Conservation (phyloP, 83 land plant genomes). For the Diphasiastrum complanatum region DNA sequence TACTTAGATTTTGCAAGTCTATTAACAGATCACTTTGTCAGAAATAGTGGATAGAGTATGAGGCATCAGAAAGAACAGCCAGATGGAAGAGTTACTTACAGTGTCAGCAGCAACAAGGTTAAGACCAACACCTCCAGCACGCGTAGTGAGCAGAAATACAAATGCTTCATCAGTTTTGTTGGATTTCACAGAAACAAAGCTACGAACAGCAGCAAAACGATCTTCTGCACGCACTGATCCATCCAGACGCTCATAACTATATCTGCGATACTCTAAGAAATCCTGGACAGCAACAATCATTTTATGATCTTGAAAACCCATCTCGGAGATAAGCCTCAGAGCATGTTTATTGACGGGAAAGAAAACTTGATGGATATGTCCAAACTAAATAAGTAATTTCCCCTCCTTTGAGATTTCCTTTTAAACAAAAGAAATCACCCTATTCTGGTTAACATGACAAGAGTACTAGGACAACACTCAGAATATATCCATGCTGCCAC, state of each 20-base stretch:
- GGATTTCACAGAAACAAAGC: conserved; percentile 32
- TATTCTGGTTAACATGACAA: no score
- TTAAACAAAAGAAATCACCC: no score
- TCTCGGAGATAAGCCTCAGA: no score
- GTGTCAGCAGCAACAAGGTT: conserved; percentile 94
- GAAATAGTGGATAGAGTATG: background rate
- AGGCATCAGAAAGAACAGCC: background rate
- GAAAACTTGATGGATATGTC: background rate
- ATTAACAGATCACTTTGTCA: background rate
- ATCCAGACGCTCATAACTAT: conserved; percentile 86
- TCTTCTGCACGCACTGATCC: conserved; percentile 93
- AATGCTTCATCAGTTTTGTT: conserved; percentile 40
- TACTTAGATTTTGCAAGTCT: no score
- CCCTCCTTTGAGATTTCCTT: background rate
- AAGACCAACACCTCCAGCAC: conserved; percentile 94
- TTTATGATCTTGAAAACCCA: no score
- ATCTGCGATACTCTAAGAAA: conserved; percentile 68
- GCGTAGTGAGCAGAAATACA: conserved; percentile 82
- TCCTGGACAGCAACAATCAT: conserved; percentile 44
- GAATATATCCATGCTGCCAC: no score
- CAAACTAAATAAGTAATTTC: background rate
- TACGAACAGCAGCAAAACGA: conserved; percentile 85
- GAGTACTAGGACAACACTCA: no score
- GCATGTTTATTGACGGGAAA: no score
- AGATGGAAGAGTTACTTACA: conserved; percentile 35